A percentile compares a stretch with the other conserved stretches of the same genome.
phyloP scores from a whole-genome alignment of 2,329 filamentous ascomycete genomes.

The Trichothecium roseum region DNA sequence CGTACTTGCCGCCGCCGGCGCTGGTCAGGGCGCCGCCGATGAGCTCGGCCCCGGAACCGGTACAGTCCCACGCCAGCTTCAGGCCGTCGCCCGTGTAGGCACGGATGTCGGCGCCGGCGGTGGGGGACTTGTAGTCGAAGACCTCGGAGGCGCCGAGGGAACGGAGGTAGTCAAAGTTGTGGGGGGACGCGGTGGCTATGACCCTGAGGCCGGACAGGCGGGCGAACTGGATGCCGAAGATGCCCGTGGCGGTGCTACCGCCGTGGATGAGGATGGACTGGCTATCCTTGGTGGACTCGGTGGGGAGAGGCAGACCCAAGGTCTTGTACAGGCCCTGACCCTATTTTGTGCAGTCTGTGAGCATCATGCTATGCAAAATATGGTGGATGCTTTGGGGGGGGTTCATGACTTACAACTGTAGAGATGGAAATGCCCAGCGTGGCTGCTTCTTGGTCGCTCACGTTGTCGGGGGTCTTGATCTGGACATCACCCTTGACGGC shows the following conservation, averaged over 20 bases:
- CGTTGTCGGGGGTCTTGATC: constrained; percentile 31
- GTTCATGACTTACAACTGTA: constrained; percentile 23
- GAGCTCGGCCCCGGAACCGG: constrained; percentile 11
- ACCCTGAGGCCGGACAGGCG: constrained; percentile 28
- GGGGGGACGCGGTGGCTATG: constrained; percentile 26
- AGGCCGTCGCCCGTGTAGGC: constrained; percentile 12
- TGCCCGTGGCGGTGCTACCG: constrained; percentile 43
- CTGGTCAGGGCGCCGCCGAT: constrained; percentile 15
- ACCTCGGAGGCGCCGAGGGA: constrained; percentile 31
- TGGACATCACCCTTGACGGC: constrained; percentile 27
- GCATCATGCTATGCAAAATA: neutral
- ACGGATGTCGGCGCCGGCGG: constrained; percentile 13
- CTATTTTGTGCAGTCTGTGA: no score
- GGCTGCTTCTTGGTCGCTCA: constrained; percentile 36
- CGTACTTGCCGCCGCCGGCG: constrained; percentile 18
- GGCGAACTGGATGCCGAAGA: constrained; percentile 36
- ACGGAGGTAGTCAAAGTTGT: constrained; percentile 23
- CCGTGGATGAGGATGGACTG: constrained; percentile 33
- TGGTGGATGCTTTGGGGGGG: neutral
- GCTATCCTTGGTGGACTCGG: constrained; percentile 20
- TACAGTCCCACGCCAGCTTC: constrained; percentile 12
- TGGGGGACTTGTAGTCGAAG: constrained; percentile 32
- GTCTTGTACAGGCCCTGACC: constrained; percentile 22
- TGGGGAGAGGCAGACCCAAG: constrained; percentile 35
- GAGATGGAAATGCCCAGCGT: constrained; percentile 27